Percentiles rank a stretch among this genome's conserved stretches.
Conservation (phyloP, 768 basidiomycete species). For the Pleurotus djamor region DNA sequence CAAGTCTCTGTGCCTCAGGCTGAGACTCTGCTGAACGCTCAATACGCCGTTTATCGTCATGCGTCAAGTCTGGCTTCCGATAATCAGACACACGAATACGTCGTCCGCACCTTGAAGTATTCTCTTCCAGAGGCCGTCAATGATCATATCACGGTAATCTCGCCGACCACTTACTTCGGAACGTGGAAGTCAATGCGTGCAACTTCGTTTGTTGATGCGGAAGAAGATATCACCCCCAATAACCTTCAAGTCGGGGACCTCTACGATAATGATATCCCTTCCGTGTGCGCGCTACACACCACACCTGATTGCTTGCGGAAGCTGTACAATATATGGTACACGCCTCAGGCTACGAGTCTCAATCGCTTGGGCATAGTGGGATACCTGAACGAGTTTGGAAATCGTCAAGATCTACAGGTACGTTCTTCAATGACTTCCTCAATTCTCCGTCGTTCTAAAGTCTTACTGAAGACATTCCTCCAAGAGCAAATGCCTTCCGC, state of each 20-base stretch:
- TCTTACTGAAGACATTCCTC: conserved; percentile 30
- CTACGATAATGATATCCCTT: conserved; percentile 18
- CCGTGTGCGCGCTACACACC: conserved; percentile 29
- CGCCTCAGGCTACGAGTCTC: conserved; percentile 20
- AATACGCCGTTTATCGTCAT: conserved; percentile 18
- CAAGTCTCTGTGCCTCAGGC: conserved; percentile 54
- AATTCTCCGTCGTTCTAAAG: conserved; percentile 7
- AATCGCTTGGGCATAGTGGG: conserved; percentile 44
- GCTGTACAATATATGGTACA: conserved; percentile 35
- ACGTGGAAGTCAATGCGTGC: conserved; percentile 27
- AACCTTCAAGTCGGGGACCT: conserved; percentile 6
- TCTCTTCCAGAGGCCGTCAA: conserved; percentile 57
- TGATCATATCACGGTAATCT: conserved; percentile 61
- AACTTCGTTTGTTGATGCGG: conserved; percentile 23
- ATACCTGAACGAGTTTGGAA: conserved; percentile 40
- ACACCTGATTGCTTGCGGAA: conserved; percentile 42
- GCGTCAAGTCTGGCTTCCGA: conserved; percentile 23
- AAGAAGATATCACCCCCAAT: conserved; percentile 13
- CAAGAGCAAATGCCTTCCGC: conserved; percentile 29
- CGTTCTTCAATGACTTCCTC: neutral
- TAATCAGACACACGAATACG: conserved; percentile 14
- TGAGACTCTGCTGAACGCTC: conserved; percentile 67
- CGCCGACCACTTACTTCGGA: conserved; percentile 69
- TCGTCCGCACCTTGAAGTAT: conserved; percentile 65
- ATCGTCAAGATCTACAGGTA: conserved; percentile 37